These are phyloP conservation scores for Exophiala sp. DNA, from an alignment of 2,329 filamentous ascomycete species.

Conservation along the genomic window DNA sequence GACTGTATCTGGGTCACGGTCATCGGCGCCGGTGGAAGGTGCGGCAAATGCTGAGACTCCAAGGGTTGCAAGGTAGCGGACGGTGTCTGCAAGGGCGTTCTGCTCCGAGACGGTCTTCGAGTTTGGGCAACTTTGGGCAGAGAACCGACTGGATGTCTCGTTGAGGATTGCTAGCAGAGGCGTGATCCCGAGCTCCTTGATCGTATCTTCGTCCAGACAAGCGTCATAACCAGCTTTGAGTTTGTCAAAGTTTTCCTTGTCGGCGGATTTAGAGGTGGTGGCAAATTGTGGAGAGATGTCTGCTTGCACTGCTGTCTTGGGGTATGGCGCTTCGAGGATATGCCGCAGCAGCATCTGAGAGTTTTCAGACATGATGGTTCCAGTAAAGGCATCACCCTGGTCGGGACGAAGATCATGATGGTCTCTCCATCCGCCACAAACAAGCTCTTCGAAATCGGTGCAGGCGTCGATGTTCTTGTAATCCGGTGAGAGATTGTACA, in stretches of 20 bases:
- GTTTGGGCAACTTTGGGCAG: slow-evolving; percentile 23
- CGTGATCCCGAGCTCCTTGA: slow-evolving; percentile 53
- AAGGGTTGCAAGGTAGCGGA: slow-evolving; percentile 37
- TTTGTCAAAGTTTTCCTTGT: slow-evolving; percentile 61
- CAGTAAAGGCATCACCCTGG: slow-evolving; percentile 58
- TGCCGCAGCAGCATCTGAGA: slow-evolving; percentile 58
- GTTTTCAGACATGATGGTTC: slow-evolving; percentile 59
- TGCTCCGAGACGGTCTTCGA: slow-evolving; percentile 18
- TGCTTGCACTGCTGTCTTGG: slow-evolving; percentile 15
- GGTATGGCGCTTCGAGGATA: slow-evolving; percentile 60
- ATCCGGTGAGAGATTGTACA: slow-evolving; percentile 60
- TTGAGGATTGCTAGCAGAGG: slow-evolving; percentile 58
- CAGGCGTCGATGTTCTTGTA: slow-evolving; percentile 65
- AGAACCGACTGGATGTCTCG: slow-evolving; percentile 44
- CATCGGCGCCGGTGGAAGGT: slow-evolving; percentile 42
- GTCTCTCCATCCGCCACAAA: slow-evolving; percentile 64
- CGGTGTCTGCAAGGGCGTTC: slow-evolving; percentile 34
- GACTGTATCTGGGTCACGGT: slow-evolving; percentile 54
- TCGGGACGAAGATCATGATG: slow-evolving; percentile 64
- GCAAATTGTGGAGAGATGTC: slow-evolving; percentile 20
- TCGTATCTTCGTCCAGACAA: slow-evolving; percentile 60
- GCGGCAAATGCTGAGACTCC: slow-evolving; percentile 37
- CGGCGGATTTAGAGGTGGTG: slow-evolving; percentile 16
- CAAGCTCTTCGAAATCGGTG: slow-evolving; percentile 64
- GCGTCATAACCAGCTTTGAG: slow-evolving; percentile 62